Evolutionary conservation across 176 grass and related monocot species (phyloP).

Genomic region (Eleusine indica): DNA sequence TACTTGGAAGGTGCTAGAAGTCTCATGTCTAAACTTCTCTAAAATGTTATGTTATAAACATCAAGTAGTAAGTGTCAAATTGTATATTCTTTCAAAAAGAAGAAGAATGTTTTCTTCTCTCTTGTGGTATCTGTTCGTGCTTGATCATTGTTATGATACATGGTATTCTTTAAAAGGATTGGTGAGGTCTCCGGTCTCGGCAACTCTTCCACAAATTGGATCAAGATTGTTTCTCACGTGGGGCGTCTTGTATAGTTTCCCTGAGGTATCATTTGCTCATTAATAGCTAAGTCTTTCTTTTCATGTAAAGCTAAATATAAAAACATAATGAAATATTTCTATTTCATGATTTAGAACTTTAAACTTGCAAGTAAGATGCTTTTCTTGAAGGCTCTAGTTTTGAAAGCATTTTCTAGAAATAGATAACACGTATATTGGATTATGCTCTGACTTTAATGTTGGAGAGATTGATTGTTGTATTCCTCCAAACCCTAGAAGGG

Average conservation of each 20-base stretch:
- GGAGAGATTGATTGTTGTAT: too few species aligned
- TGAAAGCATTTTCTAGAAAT: not conserved
- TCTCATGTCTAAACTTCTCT: not conserved
- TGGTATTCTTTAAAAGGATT: slow-evolving; percentile 32
- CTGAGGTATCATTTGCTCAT: slow-evolving; percentile 37
- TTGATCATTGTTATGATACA: not conserved
- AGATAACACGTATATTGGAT: not conserved
- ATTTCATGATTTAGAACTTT: not conserved
- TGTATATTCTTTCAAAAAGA: not conserved
- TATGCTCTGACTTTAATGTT: not conserved
- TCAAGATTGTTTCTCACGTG: slow-evolving; percentile 58
- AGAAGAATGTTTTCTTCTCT: not conserved
- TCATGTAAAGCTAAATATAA: not conserved
- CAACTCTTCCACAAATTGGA: slow-evolving; percentile 60
- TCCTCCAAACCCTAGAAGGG: too few species aligned
- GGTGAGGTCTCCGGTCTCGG: slow-evolving; percentile 54
- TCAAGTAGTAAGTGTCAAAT: not conserved
- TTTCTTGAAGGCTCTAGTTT: not conserved
- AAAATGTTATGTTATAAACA: not conserved
- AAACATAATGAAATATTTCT: not conserved
- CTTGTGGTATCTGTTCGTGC: not conserved
- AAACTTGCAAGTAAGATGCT: not conserved
- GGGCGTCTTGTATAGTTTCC: slow-evolving; percentile 56
- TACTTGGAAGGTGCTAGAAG: not conserved
- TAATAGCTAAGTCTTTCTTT: not conserved